Base-by-base conservation (phyloP, 148 eudicot species). In the Amaranthus cruentus region DNA sequence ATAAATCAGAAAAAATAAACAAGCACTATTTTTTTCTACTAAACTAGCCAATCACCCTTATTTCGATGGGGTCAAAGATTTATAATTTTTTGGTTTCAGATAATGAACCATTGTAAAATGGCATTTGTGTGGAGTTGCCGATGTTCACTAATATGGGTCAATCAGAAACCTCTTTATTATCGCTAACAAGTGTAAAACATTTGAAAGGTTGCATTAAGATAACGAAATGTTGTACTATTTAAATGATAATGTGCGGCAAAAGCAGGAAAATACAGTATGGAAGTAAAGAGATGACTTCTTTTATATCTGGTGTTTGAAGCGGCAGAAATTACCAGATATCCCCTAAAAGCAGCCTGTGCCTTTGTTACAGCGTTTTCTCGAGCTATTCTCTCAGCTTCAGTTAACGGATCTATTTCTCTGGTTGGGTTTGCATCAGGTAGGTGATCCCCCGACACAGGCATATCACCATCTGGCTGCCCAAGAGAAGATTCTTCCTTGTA, bases 321-420 rank as follows among this genome's bases (percentile, higher is more conserved):
- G 48, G 21, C 43, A 53, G 11, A 69, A n/a, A 66, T 75, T 86
- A 86, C 89, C 87, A 86, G 76, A 80, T 86, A 86, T 47, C 89
- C 87, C 79, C 87, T 84, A 80, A 86, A 86, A 71, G 85, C 89
- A 77, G 87, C 87, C 51, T 84, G 89, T 42, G 79, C 67, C 78
- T 82, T 82, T 57, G 87, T 84, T 28, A 84, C 85, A 70, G 89
- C 89, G 75, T 69, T 79, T 71, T 84, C 89, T 76, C 69, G 74
- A 5, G 58, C 73, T 60, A 61, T 64, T 69, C 72, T 86, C 72
- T 84, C 85, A 54, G 73, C 74, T 58, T 86, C 82, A 75, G 79
- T 70, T 52, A 63, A 28, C 56, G 58, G 53, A 69, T 76, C 69
- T 3, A 76, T 43, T 81, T 75, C 74, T 48, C 49, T 51, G 52